Percentiles rank a stretch among this genome's conserved stretches.
These are phyloP conservation scores for Pulveroboletus sp. DNA, from an alignment of 1,284 basidiomycete species.

Conservation along the genomic window DNA sequence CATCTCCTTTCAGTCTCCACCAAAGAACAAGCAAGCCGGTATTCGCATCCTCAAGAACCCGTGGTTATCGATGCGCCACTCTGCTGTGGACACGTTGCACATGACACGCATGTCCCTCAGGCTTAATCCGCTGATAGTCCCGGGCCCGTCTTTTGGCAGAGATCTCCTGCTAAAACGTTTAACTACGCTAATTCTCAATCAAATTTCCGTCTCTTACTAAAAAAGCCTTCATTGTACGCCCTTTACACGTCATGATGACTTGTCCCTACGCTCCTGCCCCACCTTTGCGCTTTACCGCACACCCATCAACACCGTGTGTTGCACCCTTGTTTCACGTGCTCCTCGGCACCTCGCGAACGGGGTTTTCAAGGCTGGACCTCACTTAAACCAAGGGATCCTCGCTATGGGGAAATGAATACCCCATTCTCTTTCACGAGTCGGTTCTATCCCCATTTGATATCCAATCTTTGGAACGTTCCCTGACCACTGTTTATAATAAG, in stretches of 20 bases:
- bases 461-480: constrained; percentile 15
- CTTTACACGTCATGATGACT: constrained; percentile 29
- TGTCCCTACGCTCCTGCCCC: constrained; percentile 9
- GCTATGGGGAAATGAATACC: constrained; percentile 21
- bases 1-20: background rate
- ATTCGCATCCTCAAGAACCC: background rate
- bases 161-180: constrained; percentile 35
- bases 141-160: constrained; percentile 26
- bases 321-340: constrained; percentile 27
- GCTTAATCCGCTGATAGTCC: constrained; percentile 1
- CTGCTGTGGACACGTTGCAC: background rate
- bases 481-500: constrained; percentile 16
- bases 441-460: constrained; percentile 26
- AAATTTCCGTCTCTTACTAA: constrained; percentile 29
- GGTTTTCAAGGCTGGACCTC: constrained; percentile 8
- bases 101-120: background rate
- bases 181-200: constrained; percentile 39
- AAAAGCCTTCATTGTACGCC: background rate
- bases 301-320: constrained; percentile 3
- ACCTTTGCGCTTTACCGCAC: constrained; percentile 1
- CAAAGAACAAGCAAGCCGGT: background rate
- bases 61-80: constrained; percentile 1
- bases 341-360: constrained; percentile 33
- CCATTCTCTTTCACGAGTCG: constrained; percentile 13
- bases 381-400: constrained; percentile 4